Base-by-base conservation (phyloP, 2,329 filamentous ascomycete genomes). In the Microcyclospora tardicrescens region DNA sequence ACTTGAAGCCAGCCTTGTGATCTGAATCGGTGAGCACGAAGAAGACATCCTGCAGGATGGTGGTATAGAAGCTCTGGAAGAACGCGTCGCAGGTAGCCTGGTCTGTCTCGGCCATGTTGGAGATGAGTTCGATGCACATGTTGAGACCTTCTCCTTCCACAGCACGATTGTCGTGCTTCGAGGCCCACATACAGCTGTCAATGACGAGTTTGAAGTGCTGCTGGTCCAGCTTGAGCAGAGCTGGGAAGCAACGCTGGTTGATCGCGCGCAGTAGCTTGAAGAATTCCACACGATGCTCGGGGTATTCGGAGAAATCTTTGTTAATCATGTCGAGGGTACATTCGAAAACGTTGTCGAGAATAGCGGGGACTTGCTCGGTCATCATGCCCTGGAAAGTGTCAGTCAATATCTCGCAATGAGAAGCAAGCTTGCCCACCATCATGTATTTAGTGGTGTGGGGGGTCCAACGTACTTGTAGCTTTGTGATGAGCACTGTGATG, bases 251-350 rank as follows among this genome's bases (percentile, higher is more conserved):
- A 61, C 93, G 85, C 35, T 96, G 68, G 62, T 98, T 98, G 66
- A 98, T 96, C 11, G 89, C 84, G 50, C 93, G 77, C 29, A 98
- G 73, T 16, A 98, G 75, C 63, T 94, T 95, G 74, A 98, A 98
- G 64, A 98, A 98, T 62, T 96, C 89, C n/a, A 98, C 91, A 41
- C 93, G 82, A 60, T 98, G 91, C 61, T 98, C 91, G 0, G 91
- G 91, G 61, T 93, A 98, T 59, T 98, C 91, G 34, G 93, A 95
- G 64, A 98, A 98, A 63, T 98, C 91, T 67, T 98, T 98, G 75
- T 96, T 98, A 67, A 98, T 98, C 91, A 98, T 98, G 55, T 94
- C 86, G 40, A 98, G 71, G 2, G 91, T 98, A 68, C 89, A 96
- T 63, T 96, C 89, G 55, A 98, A 98, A 16, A 98, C 85, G 50